Percentiles rank a stretch among this genome's conserved stretches.
Evolutionary conservation across 768 basidiomycete genomes (phyloP).

Genomic region (Lactarius trivialis): DNA sequence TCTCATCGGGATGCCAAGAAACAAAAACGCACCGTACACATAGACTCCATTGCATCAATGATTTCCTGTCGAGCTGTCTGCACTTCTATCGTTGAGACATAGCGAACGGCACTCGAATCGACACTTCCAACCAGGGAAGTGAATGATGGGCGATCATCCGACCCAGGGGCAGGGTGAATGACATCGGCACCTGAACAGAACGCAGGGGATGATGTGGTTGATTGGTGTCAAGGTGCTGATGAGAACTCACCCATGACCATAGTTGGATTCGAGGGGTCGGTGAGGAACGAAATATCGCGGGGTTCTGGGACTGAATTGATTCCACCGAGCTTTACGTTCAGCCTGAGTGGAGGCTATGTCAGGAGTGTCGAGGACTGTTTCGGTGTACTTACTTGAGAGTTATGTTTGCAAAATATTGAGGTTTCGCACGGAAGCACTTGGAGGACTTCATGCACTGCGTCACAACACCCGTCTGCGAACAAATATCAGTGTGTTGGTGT

Average conservation of each 20-base stretch:
- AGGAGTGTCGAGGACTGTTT: not conserved
- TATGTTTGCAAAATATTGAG: slow-evolving; percentile 78
- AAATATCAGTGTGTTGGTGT: not conserved
- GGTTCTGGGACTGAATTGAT: slow-evolving; percentile 75
- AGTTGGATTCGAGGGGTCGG: slow-evolving; percentile 67
- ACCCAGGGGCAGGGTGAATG: slow-evolving; percentile 76
- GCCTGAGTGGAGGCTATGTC: slow-evolving; percentile 34
- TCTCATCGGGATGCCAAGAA: not conserved
- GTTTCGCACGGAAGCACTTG: slow-evolving; percentile 61
- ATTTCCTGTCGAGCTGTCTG: slow-evolving; percentile 70
- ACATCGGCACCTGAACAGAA: slow-evolving; percentile 61
- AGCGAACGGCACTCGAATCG: slow-evolving; percentile 70
- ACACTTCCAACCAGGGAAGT: slow-evolving; percentile 76
- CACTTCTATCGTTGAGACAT: slow-evolving; percentile 52
- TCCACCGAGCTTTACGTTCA: slow-evolving; percentile 81
- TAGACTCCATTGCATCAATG: slow-evolving; percentile 60
- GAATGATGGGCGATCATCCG: slow-evolving; percentile 74
- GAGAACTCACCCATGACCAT: slow-evolving; percentile 62
- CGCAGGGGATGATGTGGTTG: too few relatives aligned
- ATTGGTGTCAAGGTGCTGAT: not conserved
- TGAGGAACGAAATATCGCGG: slow-evolving; percentile 53
- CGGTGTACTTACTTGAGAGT: slow-evolving; percentile 55
- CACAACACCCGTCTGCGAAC: slow-evolving; percentile 55
- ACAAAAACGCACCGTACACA: slow-evolving; percentile 46
- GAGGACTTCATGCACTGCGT: slow-evolving; percentile 70